Conservation (phyloP, 192 early-diverging fungal species). For the Umbelopsis ramanniana region DNA sequence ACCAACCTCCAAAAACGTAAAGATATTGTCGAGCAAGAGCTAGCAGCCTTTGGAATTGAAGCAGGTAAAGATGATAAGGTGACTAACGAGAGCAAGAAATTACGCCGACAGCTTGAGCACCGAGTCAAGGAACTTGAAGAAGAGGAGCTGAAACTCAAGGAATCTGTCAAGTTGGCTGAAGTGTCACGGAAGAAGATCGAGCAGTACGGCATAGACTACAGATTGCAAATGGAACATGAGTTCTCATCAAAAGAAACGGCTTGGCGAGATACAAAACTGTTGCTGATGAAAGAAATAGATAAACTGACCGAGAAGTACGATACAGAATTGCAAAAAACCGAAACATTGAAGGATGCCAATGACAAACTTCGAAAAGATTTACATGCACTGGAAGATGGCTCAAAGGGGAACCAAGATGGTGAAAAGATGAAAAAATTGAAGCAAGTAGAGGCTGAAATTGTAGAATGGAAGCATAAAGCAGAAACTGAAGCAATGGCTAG, state of each 20-base stretch:
- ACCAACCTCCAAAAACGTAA: not conserved
- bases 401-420: not conserved
- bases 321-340: not conserved
- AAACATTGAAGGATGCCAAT: not conserved
- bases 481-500: not conserved
- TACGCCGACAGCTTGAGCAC: not conserved
- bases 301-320: conserved; percentile 3
- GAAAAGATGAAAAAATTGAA: not conserved
- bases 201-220: not conserved
- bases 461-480: not conserved
- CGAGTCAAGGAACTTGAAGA: conserved; percentile 3
- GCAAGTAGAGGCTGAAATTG: not conserved
- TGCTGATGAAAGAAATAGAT: conserved; percentile 13
- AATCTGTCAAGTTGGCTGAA: not conserved
- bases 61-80: not conserved
- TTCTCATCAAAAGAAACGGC: not conserved
- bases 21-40: not conserved
- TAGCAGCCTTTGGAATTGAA: not conserved
- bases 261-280: conserved; percentile 6
- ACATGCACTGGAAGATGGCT: not conserved
- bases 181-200: not conserved
- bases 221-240: conserved; percentile 1
- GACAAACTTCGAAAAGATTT: not conserved
- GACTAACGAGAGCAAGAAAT: not conserved
- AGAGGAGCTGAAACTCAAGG: not conserved